Evolutionary conservation across 2,329 filamentous ascomycete species (phyloP).

Genomic region (Cladosporium sp.): DNA sequence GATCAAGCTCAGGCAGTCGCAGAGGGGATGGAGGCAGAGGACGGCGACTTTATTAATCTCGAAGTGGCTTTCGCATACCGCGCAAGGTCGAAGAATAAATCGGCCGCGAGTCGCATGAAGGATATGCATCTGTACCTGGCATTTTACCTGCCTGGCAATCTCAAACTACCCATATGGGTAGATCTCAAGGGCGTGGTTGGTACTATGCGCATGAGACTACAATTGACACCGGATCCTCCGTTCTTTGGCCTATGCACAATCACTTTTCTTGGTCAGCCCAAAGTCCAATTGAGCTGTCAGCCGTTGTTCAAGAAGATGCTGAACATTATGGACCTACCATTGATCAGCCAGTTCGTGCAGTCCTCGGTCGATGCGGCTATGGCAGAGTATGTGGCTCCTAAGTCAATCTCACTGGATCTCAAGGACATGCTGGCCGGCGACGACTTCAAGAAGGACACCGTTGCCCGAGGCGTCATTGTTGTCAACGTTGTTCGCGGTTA

Average conservation of each 20-base stretch:
- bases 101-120: constrained; percentile 59
- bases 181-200: constrained; percentile 69
- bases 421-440: constrained; percentile 75
- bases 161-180: constrained; percentile 66
- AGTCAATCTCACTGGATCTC: constrained; percentile 67
- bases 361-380: constrained; percentile 69
- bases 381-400: constrained; percentile 71
- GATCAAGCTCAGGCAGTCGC: constrained; percentile 26
- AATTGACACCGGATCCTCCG: constrained; percentile 70
- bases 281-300: constrained; percentile 65
- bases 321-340: constrained; percentile 70
- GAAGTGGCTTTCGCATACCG: constrained; percentile 72
- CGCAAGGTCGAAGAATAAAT: constrained; percentile 57
- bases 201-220: constrained; percentile 63
- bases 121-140: constrained; percentile 70
- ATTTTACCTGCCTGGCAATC: constrained; percentile 61
- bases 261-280: constrained; percentile 71
- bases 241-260: constrained; percentile 73
- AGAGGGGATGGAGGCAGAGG: constrained; percentile 66
- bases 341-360: constrained; percentile 72
- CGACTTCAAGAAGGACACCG: constrained; percentile 73
- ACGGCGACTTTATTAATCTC: constrained; percentile 73
- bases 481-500: constrained; percentile 63
- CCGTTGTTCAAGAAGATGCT: constrained; percentile 65
- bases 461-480: constrained; percentile 59